Conservation (phyloP, 805 yeast genomes). For the Henningerozyma blattae region DNA sequence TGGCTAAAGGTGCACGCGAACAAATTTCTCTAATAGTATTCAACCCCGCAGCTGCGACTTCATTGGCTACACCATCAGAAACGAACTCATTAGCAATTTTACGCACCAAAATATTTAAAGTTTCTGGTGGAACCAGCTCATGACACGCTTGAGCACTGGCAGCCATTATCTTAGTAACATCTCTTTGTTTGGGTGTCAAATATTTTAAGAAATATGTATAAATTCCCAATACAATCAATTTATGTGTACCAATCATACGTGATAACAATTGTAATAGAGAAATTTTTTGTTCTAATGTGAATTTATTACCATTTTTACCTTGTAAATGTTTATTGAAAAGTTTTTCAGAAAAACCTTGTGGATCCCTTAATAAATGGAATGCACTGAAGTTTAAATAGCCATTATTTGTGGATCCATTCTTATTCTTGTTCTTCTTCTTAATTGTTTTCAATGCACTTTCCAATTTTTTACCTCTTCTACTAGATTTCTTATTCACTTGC, state of each 20-base stretch:
- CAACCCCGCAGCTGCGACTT: slow-evolving; percentile 96
- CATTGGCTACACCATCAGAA: slow-evolving; percentile 95
- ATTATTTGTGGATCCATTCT: slow-evolving; percentile 37
- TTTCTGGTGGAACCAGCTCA: slow-evolving; percentile 95
- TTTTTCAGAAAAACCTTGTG: slow-evolving; percentile 93
- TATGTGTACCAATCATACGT: slow-evolving; percentile 87
- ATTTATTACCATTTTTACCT: slow-evolving; percentile 55
- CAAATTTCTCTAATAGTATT: slow-evolving; percentile 90
- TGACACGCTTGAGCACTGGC: slow-evolving; percentile 95
- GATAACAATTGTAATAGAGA: slow-evolving; percentile 79
- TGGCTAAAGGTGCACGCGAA: slow-evolving; percentile 88
- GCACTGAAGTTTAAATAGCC: slow-evolving; percentile 82
- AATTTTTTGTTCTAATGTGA: slow-evolving; percentile 80
- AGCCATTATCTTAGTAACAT: slow-evolving; percentile 94
- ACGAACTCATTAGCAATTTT: slow-evolving; percentile 96
- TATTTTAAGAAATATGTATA: slow-evolving; percentile 83
- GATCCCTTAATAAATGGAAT: slow-evolving; percentile 85
- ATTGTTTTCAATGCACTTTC: slow-evolving; percentile 60
- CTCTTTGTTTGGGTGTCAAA: slow-evolving; percentile 84
- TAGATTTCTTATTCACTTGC: slow-evolving; percentile 70
- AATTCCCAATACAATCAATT: slow-evolving; percentile 77
- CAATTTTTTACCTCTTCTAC: slow-evolving; percentile 69
- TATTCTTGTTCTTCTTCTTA: slow-evolving; percentile 51
- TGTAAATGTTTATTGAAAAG: slow-evolving; percentile 63
- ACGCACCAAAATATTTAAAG: slow-evolving; percentile 64